These are phyloP conservation scores for Immersiporthe knoxdaviesiana DNA, from an alignment of 2,329 filamentous ascomycete species.

Conservation along the genomic window DNA sequence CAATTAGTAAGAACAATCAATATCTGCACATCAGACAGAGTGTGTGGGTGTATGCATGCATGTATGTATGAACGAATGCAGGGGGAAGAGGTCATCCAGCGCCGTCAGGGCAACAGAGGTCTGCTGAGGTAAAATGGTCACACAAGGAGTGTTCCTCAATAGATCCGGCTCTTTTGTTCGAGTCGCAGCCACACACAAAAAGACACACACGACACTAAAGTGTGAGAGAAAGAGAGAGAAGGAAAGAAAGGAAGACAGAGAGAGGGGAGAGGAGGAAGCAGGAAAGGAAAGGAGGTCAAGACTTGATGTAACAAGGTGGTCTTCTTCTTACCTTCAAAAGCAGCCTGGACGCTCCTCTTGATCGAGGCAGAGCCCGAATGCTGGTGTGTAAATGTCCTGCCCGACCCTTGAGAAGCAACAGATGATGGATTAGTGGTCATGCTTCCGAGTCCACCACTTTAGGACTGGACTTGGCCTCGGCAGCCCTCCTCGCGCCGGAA, in stretches of 20 bases:
- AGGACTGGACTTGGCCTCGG: too few species aligned
- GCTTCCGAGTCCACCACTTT: slow-evolving; percentile 36
- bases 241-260: too few species aligned
- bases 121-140: not conserved
- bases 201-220: not conserved
- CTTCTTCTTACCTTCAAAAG: slow-evolving; percentile 59
- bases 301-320: not conserved
- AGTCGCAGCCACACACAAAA: too few species aligned
- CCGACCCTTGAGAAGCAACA: slow-evolving; percentile 34
- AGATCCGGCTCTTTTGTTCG: not conserved
- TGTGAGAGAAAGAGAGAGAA: not conserved
- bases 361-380: slow-evolving; percentile 42
- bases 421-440: slow-evolving; percentile 59
- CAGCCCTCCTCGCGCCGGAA: not conserved
- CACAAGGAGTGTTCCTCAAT: not conserved
- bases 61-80: not conserved
- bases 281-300: not conserved
- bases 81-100: not conserved
- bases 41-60: not conserved
- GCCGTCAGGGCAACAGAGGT: not conserved
- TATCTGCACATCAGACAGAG: not conserved
- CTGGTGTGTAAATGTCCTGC: slow-evolving; percentile 20
- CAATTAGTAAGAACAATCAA: slow-evolving; percentile 2
- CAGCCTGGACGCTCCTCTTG: slow-evolving; percentile 63
- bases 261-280: not conserved